Evolutionary conservation across 257 asterid species (phyloP).

Genomic region (Craterostigma plantagineum): DNA sequence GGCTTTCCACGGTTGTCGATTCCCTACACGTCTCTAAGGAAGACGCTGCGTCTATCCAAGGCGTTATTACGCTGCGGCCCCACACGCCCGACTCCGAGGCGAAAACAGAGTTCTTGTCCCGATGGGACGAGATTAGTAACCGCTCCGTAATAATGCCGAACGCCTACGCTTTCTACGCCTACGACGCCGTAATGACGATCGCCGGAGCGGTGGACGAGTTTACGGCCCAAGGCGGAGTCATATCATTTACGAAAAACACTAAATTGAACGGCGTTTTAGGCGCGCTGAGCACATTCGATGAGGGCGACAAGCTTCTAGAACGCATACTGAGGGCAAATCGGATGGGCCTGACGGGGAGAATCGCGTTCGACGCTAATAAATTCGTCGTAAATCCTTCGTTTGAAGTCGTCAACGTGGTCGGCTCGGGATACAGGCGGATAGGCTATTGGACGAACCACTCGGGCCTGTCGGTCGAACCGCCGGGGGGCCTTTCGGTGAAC

Average conservation of each 20-base stretch:
- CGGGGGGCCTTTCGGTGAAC: constrained; percentile 43
- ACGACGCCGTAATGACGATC: constrained; percentile 71
- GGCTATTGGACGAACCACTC: constrained; percentile 87
- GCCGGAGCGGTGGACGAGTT: constrained; percentile 71
- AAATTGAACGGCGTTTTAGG: constrained; percentile 25
- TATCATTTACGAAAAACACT: constrained; percentile 56
- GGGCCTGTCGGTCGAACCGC: constrained; percentile 52
- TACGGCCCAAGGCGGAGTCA: constrained; percentile 45
- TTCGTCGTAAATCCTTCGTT: constrained; percentile 51
- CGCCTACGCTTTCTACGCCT: constrained; percentile 62
- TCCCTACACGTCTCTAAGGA: constrained; percentile 17
- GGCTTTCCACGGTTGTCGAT: constrained; percentile 66
- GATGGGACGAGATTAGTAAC: constrained; percentile 37
- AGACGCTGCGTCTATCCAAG: constrained; percentile 26
- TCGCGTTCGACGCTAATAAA: constrained; percentile 44
- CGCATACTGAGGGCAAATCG: constrained; percentile 39
- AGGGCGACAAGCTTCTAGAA: constrained; percentile 53
- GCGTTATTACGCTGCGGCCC: constrained; percentile 34
- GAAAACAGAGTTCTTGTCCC: constrained; percentile 31
- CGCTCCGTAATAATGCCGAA: constrained; percentile 49
- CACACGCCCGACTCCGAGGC: constrained; percentile 26
- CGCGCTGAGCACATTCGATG: constrained; percentile 53
- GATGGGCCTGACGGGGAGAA: constrained; percentile 54
- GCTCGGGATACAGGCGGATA: constrained; percentile 56
- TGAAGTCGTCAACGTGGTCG: constrained; percentile 61